Evolutionary conservation across 164 flowering plant genomes (phyloP), one percentile per base, ranked within the genome.

Genomic region (Nymphaea thermarum): DNA sequence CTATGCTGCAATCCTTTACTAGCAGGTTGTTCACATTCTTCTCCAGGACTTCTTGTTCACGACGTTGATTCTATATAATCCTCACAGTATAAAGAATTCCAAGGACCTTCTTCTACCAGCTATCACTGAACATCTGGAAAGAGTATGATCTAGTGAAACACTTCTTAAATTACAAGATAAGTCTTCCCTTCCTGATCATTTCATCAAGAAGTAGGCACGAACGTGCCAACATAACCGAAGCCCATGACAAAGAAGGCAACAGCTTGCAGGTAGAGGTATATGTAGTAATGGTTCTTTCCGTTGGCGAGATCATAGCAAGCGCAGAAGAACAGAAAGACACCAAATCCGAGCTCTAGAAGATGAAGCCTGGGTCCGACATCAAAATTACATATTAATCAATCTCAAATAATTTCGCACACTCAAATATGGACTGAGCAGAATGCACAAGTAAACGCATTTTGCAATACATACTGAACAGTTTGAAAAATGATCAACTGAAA

Each of bases 161-260:
- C 36, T 25, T 25, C 36, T 25, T 25, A 25, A 25, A 25, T 25
- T 25, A 25, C 36, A 25, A 25, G 36, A 25, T 25, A 25, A 25
- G 36, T 25, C 36, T 25, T 25, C 36, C 36, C 36, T 25, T 25
- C 36, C 36, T 25, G 36, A 25, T 1, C 36, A 25, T 25, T 25
- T 25, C 36, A 25, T 25, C 36, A 84, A 44, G 86, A 76, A 72
- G 68, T 70, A 65, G 93, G 90, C 43, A 87, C 82, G 61, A 84
- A 66, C n/a, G 90, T 89, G 71, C 98, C 98, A 36, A 91, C 71
- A 61, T 86, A 85, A 12, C 94, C 96, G 53, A 89, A 84, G 10
- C 96, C 98, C 65, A 69, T 63, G 47, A 86, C 70, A 75, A 89
- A 84, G 85, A 89, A 91, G 66, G 98, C 86, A 0, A 80, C 62